phyloP scores from a whole-genome alignment of 1,284 basidiomycete genomes.

The Rhodotorula sp. region DNA sequence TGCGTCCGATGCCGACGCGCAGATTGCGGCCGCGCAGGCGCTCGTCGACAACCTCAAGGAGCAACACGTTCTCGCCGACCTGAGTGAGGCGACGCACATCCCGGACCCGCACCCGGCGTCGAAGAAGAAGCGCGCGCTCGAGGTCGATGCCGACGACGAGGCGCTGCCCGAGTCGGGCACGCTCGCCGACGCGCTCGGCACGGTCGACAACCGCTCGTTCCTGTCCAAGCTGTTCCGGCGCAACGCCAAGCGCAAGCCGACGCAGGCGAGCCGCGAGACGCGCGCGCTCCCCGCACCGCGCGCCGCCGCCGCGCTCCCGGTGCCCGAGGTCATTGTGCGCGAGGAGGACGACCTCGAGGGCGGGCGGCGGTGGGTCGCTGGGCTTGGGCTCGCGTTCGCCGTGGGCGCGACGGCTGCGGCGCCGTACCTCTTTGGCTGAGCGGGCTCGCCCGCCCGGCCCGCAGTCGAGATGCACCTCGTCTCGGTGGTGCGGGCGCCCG shows the following conservation, averaged over 20 bases:
- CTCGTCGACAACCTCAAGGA: constrained; percentile 44
- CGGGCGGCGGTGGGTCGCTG: constrained; percentile 37
- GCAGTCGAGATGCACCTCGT: too few relatives aligned
- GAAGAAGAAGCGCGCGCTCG: constrained; percentile 40
- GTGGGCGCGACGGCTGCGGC: constrained; percentile 42
- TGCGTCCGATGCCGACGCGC: constrained; percentile 38
- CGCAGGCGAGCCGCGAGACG: constrained; percentile 24
- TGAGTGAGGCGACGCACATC: constrained; percentile 26
- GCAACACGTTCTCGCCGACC: constrained; percentile 30
- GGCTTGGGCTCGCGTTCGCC: constrained; percentile 37
- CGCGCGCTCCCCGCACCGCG: constrained; percentile 13
- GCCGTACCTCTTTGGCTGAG: constrained; percentile 41
- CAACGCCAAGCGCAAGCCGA: constrained; percentile 23
- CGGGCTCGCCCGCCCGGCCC: not conserved
- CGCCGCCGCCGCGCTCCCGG: not conserved
- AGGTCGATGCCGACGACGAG: constrained; percentile 37
- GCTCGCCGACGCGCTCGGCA: constrained; percentile 30
- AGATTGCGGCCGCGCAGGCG: constrained; percentile 38
- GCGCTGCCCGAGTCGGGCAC: constrained; percentile 19
- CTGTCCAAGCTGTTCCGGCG: constrained; percentile 40
- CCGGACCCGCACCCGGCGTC: constrained; percentile 5
- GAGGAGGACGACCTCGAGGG: constrained; percentile 24
- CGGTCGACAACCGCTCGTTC: constrained; percentile 37
- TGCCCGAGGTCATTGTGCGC: constrained; percentile 24
- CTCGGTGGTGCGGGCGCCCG: too few relatives aligned